These are phyloP conservation scores for Termitomyces sp. DNA, from an alignment of 1,284 basidiomycete species.

Conservation along the genomic window DNA sequence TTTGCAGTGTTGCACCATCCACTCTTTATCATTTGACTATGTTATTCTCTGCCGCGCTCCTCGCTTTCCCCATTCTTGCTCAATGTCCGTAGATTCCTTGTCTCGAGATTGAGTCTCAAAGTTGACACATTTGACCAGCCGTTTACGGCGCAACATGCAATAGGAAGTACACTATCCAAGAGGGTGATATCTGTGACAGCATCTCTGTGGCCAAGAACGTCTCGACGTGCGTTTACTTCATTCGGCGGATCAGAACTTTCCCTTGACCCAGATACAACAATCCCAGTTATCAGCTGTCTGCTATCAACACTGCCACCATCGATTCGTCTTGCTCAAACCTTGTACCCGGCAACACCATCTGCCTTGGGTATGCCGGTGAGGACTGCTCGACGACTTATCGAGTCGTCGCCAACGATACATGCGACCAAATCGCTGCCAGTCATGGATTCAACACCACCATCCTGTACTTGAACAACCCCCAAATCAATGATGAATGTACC, in stretches of 20 bases:
- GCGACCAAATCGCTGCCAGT: conserved; percentile 36
- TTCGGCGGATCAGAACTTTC: background rate
- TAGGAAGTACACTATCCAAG: conserved; percentile 54
- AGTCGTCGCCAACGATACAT: conserved; percentile 46
- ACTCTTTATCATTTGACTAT: conserved; percentile 29
- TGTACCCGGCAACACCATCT: conserved; percentile 38
- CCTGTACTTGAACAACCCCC: conserved; percentile 62
- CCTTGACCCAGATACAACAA: conserved; percentile 8
- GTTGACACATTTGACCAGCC: conserved; percentile 24
- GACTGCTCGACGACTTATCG: conserved; percentile 47
- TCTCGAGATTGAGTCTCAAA: background rate
- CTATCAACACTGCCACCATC: conserved; percentile 47
- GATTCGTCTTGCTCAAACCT: conserved; percentile 56
- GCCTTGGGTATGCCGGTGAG: conserved; percentile 41
- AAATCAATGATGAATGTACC: conserved; percentile 47
- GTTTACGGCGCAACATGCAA: conserved; percentile 45
- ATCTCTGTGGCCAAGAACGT: conserved; percentile 62
- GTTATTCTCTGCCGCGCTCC: conserved; percentile 41
- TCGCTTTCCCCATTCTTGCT: conserved; percentile 38
- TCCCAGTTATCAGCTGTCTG: conserved; percentile 64
- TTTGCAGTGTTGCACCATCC: conserved; percentile 23
- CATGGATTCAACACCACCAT: conserved; percentile 45
- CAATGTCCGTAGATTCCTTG: conserved; percentile 31
- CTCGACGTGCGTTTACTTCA: conserved; percentile 50
- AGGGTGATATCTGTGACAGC: conserved; percentile 61